Evolutionary conservation across 2,329 filamentous ascomycete genomes (phyloP), one percentile per base, ranked within the genome.

Genomic region (Fusarium tricinctum): DNA sequence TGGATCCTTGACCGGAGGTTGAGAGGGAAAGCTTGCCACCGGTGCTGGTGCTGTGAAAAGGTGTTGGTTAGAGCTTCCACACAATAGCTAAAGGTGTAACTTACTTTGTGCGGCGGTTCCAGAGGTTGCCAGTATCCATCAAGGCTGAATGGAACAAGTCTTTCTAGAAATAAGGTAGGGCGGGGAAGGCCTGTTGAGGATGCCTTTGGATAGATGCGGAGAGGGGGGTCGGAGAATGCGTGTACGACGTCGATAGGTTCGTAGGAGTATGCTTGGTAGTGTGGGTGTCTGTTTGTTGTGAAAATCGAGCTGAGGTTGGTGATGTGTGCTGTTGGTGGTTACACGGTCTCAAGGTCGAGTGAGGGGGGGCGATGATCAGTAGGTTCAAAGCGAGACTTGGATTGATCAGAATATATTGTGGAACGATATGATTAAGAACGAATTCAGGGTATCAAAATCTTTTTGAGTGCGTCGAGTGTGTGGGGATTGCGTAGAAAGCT

Each of bases 11-110:
- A 76, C 88, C 87, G 77, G 88, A 84, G 78, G 92, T 97, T 74
- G 93, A 91, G 69, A 98, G 87, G 73, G 94, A 97, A 81, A 97
- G 91, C 85, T 97, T 98, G 86, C 89, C 35, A 38, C 35, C 92
- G 81, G 88, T 88, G 85, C 91, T 96, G 77, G 28, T 30, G 28
- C 28, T 30, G 28, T 5, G 28, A 56, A 56, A 58, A 32, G 42
- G 39, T 51, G 46, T 64, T 59, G 67, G 69, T 73, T 66, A 65
- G 51, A 59, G 22, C 35, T 49, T 33, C 15, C 17, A 59, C 30
- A 33, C 45, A 40, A 39, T 40, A 42, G 52, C 40, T 44, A 49
- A 62, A 39, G 39, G 43, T 33, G 32, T 23, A 46, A 81, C 89
- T 81, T 86, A 94, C 92, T 93, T 94, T 82, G 90, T 91, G 82